Evolutionary conservation across 768 basidiomycete species (phyloP), one percentile per base, ranked within the genome.

Genomic region (Asterophora parasitica): DNA sequence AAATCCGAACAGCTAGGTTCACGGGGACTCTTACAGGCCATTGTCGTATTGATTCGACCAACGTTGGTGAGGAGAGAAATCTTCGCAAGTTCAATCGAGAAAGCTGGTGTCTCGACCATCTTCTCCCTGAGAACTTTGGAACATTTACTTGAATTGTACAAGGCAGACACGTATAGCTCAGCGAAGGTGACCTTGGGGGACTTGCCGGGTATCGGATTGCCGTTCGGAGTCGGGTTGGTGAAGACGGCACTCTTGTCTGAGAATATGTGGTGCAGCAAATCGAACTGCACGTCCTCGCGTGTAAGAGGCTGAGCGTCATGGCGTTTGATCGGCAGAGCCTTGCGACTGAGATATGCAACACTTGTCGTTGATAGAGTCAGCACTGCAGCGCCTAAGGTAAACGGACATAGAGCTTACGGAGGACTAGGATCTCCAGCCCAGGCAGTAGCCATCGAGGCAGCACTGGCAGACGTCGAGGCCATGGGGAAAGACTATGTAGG

Each of bases 31-130:
- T 71, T 67, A 87, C 82, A 85, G 43, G 90, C 90, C 81, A 92
- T 84, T 27, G 92, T 93, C 32, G 92, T 94, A 61, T 93, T 94
- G 67, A 94, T 88, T 53, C 90, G 75, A 19, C 92, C 92, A 39
- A 92, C 86, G 60, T 95, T 95, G 43, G 90, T 89, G 44, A 93
- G 72, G 28, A 93, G 73, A 20, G 86, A 83, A 31, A 93, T 80
- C 68, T 92, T 91, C 43, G 84, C 85, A 44, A 91, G 78, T 64
- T 89, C 88, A 54, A 82, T 68, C 4, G 82, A 83, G 63, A 89
- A 91, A 6, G 79, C 79, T 11, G 87, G 86, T 0, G 79, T 85
- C 46, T 91, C 87, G 42, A 82, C 66, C 83, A 94, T 88, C 66
- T 92, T 92, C 61, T 88, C 85, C 65, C 88, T 85, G 64, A 92